phyloP scores from a whole-genome alignment of 768 basidiomycete species.

The Rhodotorula toruloides region DNA sequence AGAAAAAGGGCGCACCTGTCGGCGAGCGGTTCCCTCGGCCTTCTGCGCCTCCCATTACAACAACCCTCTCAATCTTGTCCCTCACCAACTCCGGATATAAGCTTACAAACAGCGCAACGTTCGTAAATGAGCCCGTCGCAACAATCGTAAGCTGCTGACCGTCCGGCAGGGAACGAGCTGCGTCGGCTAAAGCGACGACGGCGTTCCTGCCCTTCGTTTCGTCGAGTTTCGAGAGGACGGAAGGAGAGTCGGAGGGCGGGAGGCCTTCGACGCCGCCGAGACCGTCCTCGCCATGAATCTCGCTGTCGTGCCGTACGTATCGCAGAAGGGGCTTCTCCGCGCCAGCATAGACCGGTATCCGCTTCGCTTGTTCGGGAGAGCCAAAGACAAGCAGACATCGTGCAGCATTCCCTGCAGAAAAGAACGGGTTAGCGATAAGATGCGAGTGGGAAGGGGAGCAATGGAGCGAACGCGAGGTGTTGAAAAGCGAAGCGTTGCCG shows the following conservation, averaged over 20 bases:
- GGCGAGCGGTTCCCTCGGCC: constrained; percentile 75
- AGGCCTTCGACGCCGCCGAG: constrained; percentile 79
- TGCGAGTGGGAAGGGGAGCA: constrained; percentile 45
- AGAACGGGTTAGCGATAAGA: background rate
- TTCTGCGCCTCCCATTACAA: constrained; percentile 88
- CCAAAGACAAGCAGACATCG: constrained; percentile 70
- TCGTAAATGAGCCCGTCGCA: constrained; percentile 80
- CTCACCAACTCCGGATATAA: constrained; percentile 53
- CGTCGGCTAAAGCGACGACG: constrained; percentile 62
- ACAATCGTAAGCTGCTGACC: constrained; percentile 64
- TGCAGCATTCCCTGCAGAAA: constrained; percentile 59
- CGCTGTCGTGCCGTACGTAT: constrained; percentile 55
- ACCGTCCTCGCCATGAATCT: constrained; percentile 76
- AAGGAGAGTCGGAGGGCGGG: constrained; percentile 53
- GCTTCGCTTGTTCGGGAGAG: constrained; percentile 50
- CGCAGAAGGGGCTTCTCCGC: constrained; percentile 65
- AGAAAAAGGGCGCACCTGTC: constrained; percentile 52
- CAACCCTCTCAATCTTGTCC: constrained; percentile 61
- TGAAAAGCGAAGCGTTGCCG: constrained; percentile 61
- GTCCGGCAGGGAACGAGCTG: constrained; percentile 51
- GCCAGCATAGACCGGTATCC: constrained; percentile 64
- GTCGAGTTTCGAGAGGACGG: constrained; percentile 46
- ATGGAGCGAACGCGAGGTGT: constrained; percentile 49
- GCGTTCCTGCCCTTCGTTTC: constrained; percentile 42
- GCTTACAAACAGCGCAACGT: constrained; percentile 63